Evolutionary conservation across 257 asterid species (phyloP), one percentile per base, ranked within the genome.

Genomic region (Ilex aquifolium): DNA sequence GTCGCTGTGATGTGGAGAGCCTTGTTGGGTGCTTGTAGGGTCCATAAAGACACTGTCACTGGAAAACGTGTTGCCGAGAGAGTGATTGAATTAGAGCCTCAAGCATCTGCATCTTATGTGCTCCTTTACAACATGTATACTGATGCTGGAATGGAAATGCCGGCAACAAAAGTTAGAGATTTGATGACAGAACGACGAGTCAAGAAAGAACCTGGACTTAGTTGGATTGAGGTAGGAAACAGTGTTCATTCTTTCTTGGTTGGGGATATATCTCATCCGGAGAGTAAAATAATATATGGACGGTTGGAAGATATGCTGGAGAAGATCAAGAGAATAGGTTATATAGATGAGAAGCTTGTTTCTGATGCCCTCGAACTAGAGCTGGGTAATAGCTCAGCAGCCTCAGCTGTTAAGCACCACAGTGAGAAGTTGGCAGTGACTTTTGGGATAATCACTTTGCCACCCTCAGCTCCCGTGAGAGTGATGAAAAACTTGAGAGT

Each of bases 381-480:
- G 59, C 68, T 52, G 53, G 57, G 64, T 70, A 64, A 63, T 5
- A 60, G 52, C 51, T 29, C 63, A 2, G 58, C 61, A 17, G 6
- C 67, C 51, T 29, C 63, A 2, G 58, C 61, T 31, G 6, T 73
- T 27, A 67, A 72, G 58, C 62, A 65, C 10, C 77, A 72, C 54
- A 72, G 69, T 30, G 77, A 72, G 50, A 67, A 59, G 60, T 63
- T 67, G 58, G 77, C 77, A 7, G 67, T 72, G 69, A 72, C 69
- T 13, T 72, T 67, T 17, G 77, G 77, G n/a, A 32, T 67, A 39
- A 17, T 72, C 30, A 72, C 21, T n/a, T 42, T 64, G 32, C 66
- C 69, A 3, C 52, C 39, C 0, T 61, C 69, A 17, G 59, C 58
- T 57, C 54, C 70, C 1, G 31, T 72, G 48, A 44, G 77, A 29